phyloP scores from a whole-genome alignment of 2,329 filamentous ascomycete species.

The Chlorencoelia australis region DNA sequence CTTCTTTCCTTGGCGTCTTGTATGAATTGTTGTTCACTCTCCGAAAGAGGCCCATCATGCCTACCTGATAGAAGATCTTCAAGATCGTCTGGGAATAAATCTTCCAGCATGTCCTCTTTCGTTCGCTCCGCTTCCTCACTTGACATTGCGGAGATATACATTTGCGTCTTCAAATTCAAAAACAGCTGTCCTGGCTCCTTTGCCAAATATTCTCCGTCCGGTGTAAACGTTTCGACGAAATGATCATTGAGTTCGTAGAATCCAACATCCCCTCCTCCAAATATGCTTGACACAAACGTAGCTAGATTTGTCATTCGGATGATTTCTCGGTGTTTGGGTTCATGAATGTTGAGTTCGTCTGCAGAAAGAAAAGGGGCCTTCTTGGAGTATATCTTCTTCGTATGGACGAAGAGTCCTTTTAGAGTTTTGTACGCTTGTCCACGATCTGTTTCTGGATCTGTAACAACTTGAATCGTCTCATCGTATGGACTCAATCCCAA shows the following conservation, averaged over 20 bases:
- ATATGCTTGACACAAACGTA: slow-evolving; percentile 53
- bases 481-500: slow-evolving; percentile 45
- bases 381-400: slow-evolving; percentile 50
- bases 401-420: slow-evolving; percentile 52
- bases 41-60: slow-evolving; percentile 44
- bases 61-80: slow-evolving; percentile 42
- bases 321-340: slow-evolving; percentile 43
- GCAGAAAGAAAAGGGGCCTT: slow-evolving; percentile 40
- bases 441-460: slow-evolving; percentile 42
- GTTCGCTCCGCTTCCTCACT: slow-evolving; percentile 38
- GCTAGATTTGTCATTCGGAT: slow-evolving; percentile 56
- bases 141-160: slow-evolving; percentile 51
- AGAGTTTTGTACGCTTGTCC: slow-evolving; percentile 53
- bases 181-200: slow-evolving; percentile 51
- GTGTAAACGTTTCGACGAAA: slow-evolving; percentile 54
- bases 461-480: slow-evolving; percentile 47
- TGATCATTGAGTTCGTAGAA: slow-evolving; percentile 53
- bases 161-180: slow-evolving; percentile 57
- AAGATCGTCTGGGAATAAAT: slow-evolving; percentile 49
- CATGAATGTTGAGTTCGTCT: slow-evolving; percentile 40
- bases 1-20: slow-evolving; percentile 42
- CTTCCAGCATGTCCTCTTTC: slow-evolving; percentile 45
- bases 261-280: slow-evolving; percentile 53
- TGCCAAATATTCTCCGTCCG: slow-evolving; percentile 44
- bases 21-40: slow-evolving; percentile 50